Percentiles rank a stretch among this genome's conserved stretches.
Conservation (phyloP, 129 eudicot species). For the Tagetes patula region DNA sequence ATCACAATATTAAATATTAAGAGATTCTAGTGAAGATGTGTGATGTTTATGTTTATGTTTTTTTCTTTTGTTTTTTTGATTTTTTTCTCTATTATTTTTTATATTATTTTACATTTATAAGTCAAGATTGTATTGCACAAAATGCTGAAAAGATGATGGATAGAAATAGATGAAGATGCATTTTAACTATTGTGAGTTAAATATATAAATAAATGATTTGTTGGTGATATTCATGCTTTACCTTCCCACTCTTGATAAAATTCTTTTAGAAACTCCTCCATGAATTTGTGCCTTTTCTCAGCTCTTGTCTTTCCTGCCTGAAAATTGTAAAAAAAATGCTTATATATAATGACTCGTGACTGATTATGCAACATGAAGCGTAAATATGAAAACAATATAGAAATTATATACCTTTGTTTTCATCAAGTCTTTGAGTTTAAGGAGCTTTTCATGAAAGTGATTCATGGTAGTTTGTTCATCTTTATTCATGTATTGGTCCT, state of each 20-base stretch:
- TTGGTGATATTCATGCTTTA: slow-evolving; percentile 39
- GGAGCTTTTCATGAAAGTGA: slow-evolving; percentile 94
- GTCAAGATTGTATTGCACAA: slow-evolving; percentile 25
- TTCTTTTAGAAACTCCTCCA: slow-evolving; percentile 81
- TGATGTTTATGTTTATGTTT: not conserved
- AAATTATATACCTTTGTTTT: slow-evolving; percentile 65
- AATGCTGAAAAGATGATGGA: slow-evolving; percentile 26
- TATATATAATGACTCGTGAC: slow-evolving; percentile 1
- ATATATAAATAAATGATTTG: slow-evolving; percentile 37
- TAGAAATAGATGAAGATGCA: slow-evolving; percentile 27
- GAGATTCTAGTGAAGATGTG: slow-evolving; percentile 25
- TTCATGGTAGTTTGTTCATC: slow-evolving; percentile 88
- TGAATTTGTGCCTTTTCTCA: slow-evolving; percentile 83
- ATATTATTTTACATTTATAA: slow-evolving; percentile 22
- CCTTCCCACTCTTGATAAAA: slow-evolving; percentile 89
- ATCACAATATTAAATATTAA: slow-evolving; percentile 29
- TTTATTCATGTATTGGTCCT: slow-evolving; percentile 79
- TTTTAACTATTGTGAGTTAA: slow-evolving; percentile 25
- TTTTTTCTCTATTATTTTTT: slow-evolving; percentile 29
- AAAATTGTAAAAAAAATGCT: not conserved
- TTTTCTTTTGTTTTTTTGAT: not conserved
- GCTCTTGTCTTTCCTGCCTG: slow-evolving; percentile 90
- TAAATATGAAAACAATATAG: not conserved
- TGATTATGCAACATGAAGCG: not conserved
- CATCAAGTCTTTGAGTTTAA: slow-evolving; percentile 89